Percentiles rank a stretch among this genome's conserved stretches.
Evolutionary conservation across 148 eudicot genomes (phyloP).

Genomic region (Rhododendron molle): DNA sequence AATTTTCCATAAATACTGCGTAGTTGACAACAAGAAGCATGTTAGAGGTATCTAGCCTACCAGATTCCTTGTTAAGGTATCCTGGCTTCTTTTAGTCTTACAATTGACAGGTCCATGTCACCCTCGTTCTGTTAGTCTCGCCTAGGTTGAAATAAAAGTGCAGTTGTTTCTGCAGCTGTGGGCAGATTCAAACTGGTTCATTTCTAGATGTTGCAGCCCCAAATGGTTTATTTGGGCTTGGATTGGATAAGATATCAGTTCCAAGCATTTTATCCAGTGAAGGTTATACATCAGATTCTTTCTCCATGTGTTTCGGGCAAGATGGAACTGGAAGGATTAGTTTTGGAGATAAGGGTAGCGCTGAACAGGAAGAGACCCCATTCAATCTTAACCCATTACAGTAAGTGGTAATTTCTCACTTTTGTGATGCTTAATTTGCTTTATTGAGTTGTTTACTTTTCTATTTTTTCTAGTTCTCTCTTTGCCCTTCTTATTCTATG

Average conservation of each 20-base stretch:
- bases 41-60: background rate
- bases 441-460: background rate
- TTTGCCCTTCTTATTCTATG: background rate
- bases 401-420: constrained; percentile 63
- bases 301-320: constrained; percentile 91
- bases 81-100: background rate
- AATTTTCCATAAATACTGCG: background rate
- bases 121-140: background rate
- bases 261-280: constrained; percentile 75
- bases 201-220: constrained; percentile 93
- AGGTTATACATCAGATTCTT: constrained; percentile 75
- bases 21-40: background rate
- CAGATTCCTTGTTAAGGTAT: background rate
- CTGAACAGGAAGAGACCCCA: constrained; percentile 70
- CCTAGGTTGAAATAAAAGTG: constrained; percentile 5
- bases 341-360: constrained; percentile 86
- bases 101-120: background rate
- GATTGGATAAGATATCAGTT: constrained; percentile 86
- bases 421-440: constrained; percentile 20
- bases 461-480: background rate
- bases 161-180: constrained; percentile 61
- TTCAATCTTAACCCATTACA: constrained; percentile 62
- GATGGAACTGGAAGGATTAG: constrained; percentile 89
- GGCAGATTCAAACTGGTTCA: constrained; percentile 93
- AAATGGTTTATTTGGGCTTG: constrained; percentile 94